A percentile compares a stretch with the other conserved stretches of the same genome.
phyloP scores from a whole-genome alignment of 2,329 filamentous ascomycete species.

The Penicillium sp. region DNA sequence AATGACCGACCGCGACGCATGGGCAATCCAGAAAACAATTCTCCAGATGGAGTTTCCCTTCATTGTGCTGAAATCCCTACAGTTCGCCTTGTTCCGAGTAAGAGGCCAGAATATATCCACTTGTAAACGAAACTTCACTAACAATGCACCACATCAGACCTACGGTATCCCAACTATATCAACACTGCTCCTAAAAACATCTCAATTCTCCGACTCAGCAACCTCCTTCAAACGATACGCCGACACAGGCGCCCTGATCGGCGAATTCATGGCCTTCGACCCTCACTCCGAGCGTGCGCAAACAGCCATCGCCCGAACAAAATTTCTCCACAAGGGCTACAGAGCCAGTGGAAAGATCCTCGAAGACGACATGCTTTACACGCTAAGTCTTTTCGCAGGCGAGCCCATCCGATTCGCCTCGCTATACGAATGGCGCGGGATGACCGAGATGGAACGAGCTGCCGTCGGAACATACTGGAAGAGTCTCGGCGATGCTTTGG shows the following conservation, averaged over 20 bases:
- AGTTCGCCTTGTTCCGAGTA: conserved; percentile 64
- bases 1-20: conserved; percentile 60
- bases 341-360: conserved; percentile 62
- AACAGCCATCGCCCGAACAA: conserved; percentile 64
- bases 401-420: conserved; percentile 68
- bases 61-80: conserved; percentile 53
- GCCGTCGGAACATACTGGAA: conserved; percentile 73
- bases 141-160: conserved; percentile 40
- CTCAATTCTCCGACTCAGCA: conserved; percentile 50
- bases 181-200: conserved; percentile 52
- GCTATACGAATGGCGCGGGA: conserved; percentile 69
- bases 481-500: conserved; percentile 70
- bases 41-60: conserved; percentile 60
- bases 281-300: conserved; percentile 50
- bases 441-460: conserved; percentile 70
- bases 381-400: conserved; percentile 65
- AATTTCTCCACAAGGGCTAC: conserved; percentile 64
- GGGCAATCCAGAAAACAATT: conserved; percentile 52
- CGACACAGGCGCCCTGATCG: conserved; percentile 56
- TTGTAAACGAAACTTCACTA: background rate
- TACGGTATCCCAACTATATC: conserved; percentile 63
- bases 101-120: background rate
- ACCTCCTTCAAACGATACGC: conserved; percentile 58
- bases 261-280: conserved; percentile 52
- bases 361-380: conserved; percentile 68